These are phyloP conservation scores for Auxenochlorella pyrenoidosa DNA, from an alignment of 139 green algal genomes.

Conservation along the genomic window DNA sequence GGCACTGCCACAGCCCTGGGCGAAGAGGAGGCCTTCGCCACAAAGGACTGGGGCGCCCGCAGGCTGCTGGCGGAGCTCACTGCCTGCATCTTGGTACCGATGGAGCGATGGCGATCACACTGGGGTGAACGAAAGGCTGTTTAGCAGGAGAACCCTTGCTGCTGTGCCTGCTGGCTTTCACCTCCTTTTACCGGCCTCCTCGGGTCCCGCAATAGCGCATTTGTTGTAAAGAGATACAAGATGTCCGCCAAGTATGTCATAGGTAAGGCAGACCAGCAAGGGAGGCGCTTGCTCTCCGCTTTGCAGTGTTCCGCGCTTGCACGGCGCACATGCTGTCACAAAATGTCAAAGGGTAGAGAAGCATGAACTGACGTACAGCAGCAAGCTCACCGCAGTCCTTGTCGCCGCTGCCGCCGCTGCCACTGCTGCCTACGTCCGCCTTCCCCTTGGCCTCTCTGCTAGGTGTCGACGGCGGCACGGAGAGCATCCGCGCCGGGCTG, in stretches of 20 bases:
- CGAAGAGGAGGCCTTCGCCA: neutral
- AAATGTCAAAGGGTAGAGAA: too few species aligned
- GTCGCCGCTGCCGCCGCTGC: slow-evolving; percentile 2
- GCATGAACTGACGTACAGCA: neutral
- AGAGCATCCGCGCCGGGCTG: slow-evolving; percentile 67
- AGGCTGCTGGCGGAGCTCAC: neutral
- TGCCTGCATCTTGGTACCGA: neutral
- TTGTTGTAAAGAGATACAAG: too few species aligned
- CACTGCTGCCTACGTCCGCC: neutral
- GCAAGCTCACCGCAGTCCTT: neutral
- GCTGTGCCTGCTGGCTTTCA: neutral
- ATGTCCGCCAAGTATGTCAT: slow-evolving; percentile 18
- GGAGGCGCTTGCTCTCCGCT: neutral
- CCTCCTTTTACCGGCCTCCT: neutral
- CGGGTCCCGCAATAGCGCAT: neutral
- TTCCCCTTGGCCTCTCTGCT: neutral
- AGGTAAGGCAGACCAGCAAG: neutral
- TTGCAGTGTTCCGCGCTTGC: neutral
- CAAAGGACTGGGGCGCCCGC: neutral
- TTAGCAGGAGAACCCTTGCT: neutral
- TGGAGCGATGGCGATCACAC: neutral
- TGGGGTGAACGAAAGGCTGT: neutral
- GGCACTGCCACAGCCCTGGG: neutral
- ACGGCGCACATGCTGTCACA: neutral
- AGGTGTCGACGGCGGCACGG: slow-evolving; percentile 83